Evolutionary conservation across 1,284 basidiomycete species (phyloP), one percentile per base, ranked within the genome.

Genomic region (Veloboletus limbatus): DNA sequence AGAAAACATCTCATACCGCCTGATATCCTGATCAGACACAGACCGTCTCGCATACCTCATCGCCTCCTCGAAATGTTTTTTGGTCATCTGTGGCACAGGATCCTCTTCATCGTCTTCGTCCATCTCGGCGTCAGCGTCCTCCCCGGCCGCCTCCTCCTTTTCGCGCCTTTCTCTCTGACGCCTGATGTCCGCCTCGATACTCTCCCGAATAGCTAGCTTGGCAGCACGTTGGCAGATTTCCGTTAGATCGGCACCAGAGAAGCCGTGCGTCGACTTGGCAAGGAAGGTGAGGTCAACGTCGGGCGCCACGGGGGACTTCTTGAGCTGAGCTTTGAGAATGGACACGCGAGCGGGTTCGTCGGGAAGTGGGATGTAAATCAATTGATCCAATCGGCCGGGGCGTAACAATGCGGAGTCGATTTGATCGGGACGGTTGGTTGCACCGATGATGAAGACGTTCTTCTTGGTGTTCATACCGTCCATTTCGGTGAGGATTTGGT

Each of bases 381-480:
- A 79, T 69, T 93, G 87, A 68, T 99, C 97, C 42, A 99, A 85
- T 81, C 97, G 95, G 69, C 97, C 97, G 41, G 97, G 97, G 76
- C 96, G 95, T 48, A 99, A 82, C 35, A 99, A 82, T 14, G 97
- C 97, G 40, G 93, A 77, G 68, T 99, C 97, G 59, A 99, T 97
- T 71, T 97, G 94, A 69, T 99, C 96, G n/a, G 96, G 97, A 66
- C 96, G 79, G 78, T 99, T 98, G 55, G 96, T 99, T 36, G 96
- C 96, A 56, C 95, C 96, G 53, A 99, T 98, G 70, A 97, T 94
- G 76, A 97, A 97, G 20, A 97, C 95, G 67, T 98, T 98, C 83
- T 98, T 98, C 84, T 97, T 98, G 37, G 92, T 81, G 71, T 97
- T 94, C 90, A 99, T 97, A 60, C 96, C 96, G 69, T 99, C 97